Percentiles rank a stretch among this genome's conserved stretches.
phyloP scores from a whole-genome alignment of 352 stramenopile genomes.

The Phytophthora uliginosa region DNA sequence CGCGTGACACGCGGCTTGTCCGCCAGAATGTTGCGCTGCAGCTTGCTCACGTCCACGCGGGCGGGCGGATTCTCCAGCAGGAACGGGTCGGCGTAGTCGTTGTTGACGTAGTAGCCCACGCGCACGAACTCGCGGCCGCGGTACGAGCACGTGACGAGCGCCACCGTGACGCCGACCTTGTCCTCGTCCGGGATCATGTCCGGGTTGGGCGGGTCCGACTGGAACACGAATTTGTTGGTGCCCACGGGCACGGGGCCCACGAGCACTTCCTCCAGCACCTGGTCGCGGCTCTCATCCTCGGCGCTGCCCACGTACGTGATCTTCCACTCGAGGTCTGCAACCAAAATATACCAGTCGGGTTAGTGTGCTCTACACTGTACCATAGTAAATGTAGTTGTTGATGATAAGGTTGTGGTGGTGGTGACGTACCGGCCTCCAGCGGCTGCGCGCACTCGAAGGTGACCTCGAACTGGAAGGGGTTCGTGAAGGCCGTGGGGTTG shows the following conservation, averaged over 20 bases:
- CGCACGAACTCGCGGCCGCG: slow-evolving; percentile 98
- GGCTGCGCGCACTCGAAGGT: slow-evolving; percentile 99
- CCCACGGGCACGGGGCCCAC: slow-evolving; percentile 98
- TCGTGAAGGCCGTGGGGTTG: slow-evolving; percentile 98
- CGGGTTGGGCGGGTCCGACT: slow-evolving; percentile 95
- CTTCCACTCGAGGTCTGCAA: slow-evolving; percentile 99
- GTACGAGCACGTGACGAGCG: slow-evolving; percentile 99
- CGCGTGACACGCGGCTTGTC: slow-evolving; percentile 97
- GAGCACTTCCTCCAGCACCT: slow-evolving; percentile 98
- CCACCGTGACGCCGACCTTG: slow-evolving; percentile 99
- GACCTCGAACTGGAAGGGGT: slow-evolving; percentile 99
- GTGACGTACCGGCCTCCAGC: slow-evolving; percentile 92
- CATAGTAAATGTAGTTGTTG: no score
- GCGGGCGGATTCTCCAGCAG: slow-evolving; percentile 85
- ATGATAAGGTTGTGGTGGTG: neutral
- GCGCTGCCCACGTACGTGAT: slow-evolving; percentile 99
- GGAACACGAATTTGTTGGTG: slow-evolving; percentile 99
- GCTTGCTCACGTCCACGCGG: slow-evolving; percentile 92
- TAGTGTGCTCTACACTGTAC: neutral
- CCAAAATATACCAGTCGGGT: neutral
- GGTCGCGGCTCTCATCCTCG: slow-evolving; percentile 96
- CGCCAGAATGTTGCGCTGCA: slow-evolving; percentile 97
- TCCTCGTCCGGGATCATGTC: slow-evolving; percentile 95
- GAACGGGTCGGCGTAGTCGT: slow-evolving; percentile 97
- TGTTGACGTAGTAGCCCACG: slow-evolving; percentile 99